These are phyloP conservation scores for Pseudogymnoascus sp. DNA, from an alignment of 2,329 filamentous ascomycete genomes.

Conservation along the genomic window DNA sequence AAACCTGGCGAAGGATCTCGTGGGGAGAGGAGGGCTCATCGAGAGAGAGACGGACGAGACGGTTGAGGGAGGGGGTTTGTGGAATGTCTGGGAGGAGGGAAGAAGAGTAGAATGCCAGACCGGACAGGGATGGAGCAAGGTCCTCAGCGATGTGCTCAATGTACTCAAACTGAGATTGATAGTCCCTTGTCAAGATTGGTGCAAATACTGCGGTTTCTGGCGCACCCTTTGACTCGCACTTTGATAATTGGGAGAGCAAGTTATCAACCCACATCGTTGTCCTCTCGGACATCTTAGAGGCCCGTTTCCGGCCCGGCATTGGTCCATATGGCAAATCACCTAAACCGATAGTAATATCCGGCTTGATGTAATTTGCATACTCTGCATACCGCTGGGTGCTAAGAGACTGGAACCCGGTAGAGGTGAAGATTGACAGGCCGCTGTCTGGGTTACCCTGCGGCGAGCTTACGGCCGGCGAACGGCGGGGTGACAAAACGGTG, in stretches of 20 bases:
- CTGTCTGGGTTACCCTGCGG: constrained; percentile 64
- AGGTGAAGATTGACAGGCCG: constrained; percentile 71
- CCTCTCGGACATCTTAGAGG: constrained; percentile 75
- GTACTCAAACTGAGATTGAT: constrained; percentile 71
- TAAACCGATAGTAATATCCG: constrained; percentile 73
- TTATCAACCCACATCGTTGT: constrained; percentile 75
- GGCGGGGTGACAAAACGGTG: constrained; percentile 67
- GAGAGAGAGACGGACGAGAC: constrained; percentile 67
- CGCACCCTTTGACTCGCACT: constrained; percentile 25
- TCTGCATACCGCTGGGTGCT: constrained; percentile 60
- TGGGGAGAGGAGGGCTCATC: constrained; percentile 64
- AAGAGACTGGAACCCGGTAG: constrained; percentile 72
- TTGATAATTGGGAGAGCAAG: constrained; percentile 44
- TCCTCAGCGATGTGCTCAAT: constrained; percentile 62
- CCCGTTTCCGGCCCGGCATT: constrained; percentile 59
- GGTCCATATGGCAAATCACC: constrained; percentile 60
- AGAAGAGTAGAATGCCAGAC: constrained; percentile 71
- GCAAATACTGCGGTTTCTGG: constrained; percentile 43
- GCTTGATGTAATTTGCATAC: constrained; percentile 55
- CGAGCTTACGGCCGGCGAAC: constrained; percentile 65
- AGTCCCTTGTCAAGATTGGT: constrained; percentile 66
- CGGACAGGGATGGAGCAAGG: constrained; percentile 49
- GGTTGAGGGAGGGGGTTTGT: constrained; percentile 41
- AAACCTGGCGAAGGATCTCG: constrained; percentile 65
- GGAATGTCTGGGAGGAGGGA: constrained; percentile 61